Evolutionary conservation across 192 early-diverging fungal species (phyloP), one percentile per base, ranked within the genome.

Genomic region (Podila clonocystis): DNA sequence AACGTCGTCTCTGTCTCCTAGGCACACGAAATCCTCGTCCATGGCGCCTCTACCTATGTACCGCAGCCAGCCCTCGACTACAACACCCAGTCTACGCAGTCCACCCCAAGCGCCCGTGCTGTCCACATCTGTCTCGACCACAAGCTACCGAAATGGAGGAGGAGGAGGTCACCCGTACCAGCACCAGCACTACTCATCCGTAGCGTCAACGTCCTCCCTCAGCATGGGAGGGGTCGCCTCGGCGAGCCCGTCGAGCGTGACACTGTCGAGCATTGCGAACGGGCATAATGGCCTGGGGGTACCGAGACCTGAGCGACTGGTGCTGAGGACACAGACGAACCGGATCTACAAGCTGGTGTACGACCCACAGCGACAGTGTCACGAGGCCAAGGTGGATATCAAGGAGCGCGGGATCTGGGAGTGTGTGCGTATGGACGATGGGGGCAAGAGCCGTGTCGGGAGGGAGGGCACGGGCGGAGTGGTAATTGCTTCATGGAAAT

Each of bases 401-500:
- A 79, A 79, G 58, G 75, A 79, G 59, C 45, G 75, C 0, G 75
- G 75, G 2, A 63, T 72, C 33, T 79, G 75, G 75, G 75, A 79
- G 34, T 79, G 75, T 68, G 75, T 79, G 17, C 49, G 75, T 8
- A 79, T 79, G 75, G 75, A 79, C 55, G 75, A 79, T 60, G 75
- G 75, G 15, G 75, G 69, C n/a, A 79, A 64, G 49, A 68, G 52
- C 49, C 69, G 75, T 5, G 75, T 79, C 5, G 75, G 68, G 13
- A 41, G 75, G 6, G 75, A 79, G 19, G 75, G 75, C 4, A 67
- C 69, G n/a, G 60, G 75, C 5, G 75, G 75, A 11, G 75, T 79
- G 12, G 75, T 79, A 8, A 79, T 79, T 50, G 75, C 75, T 5
- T 68, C 75, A 1, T 79, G 75, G 75, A 71, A 58, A 19, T 79